Percentiles rank a stretch among this genome's conserved stretches.
Evolutionary conservation across 2,329 filamentous ascomycete genomes (phyloP).

Genomic region (Verticillium tricorpus): DNA sequence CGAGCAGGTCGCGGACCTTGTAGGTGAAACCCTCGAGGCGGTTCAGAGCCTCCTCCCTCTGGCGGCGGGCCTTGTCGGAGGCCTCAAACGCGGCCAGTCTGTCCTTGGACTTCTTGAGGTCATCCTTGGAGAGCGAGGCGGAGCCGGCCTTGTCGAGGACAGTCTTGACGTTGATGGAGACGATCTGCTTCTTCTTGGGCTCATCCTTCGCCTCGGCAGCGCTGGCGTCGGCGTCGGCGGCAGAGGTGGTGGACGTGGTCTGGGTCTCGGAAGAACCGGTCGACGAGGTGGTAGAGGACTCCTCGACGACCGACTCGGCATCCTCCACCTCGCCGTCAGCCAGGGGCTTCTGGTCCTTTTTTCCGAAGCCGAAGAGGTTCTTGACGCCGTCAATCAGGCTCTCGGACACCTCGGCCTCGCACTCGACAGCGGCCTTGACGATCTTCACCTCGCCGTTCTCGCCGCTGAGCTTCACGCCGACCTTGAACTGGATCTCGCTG

Average conservation of each 20-base stretch:
- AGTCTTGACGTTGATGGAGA: constrained; percentile 48
- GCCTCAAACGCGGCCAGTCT: constrained; percentile 79
- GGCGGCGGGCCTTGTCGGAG: constrained; percentile 72
- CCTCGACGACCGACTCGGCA: constrained; percentile 28
- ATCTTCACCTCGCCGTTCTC: constrained; percentile 79
- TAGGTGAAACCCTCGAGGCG: constrained; percentile 94
- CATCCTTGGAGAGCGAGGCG: constrained; percentile 42
- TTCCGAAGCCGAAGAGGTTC: constrained; percentile 91
- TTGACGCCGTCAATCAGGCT: constrained; percentile 91
- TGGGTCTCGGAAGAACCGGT: constrained; percentile 16
- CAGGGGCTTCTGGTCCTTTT: constrained; percentile 77
- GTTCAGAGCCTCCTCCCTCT: constrained; percentile 84
- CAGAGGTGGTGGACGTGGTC: constrained; percentile 22
- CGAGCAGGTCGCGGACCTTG: constrained; percentile 75
- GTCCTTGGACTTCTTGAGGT: constrained; percentile 53
- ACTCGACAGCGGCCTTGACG: constrained; percentile 71
- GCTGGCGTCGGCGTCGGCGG: constrained; percentile 44
- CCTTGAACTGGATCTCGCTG: constrained; percentile 73
- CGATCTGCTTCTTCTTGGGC: constrained; percentile 55
- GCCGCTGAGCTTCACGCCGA: constrained; percentile 67
- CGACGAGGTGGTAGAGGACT: constrained; percentile 37
- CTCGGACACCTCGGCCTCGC: constrained; percentile 68
- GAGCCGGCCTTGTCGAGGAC: constrained; percentile 45
- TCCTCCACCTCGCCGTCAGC: constrained; percentile 49
- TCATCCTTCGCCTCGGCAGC: constrained; percentile 41